These are phyloP conservation scores for Ganoderma lingzhi DNA, from an alignment of 1,284 basidiomycete species.

Conservation along the genomic window DNA sequence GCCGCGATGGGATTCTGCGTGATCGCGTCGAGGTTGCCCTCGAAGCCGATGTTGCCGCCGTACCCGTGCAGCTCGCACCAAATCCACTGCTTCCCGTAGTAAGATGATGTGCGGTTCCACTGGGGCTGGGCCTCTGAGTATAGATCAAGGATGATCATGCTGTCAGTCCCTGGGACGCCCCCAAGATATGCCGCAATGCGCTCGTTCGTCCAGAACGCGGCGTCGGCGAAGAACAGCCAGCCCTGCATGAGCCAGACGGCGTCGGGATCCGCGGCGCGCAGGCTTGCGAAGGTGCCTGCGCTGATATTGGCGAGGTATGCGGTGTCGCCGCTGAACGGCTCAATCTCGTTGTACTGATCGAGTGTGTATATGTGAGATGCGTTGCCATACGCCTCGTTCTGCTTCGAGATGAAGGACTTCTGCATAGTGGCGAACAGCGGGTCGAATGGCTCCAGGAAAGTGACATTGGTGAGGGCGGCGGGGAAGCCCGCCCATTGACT, in stretches of 20 bases:
- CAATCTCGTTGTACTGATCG: slow-evolving; percentile 56
- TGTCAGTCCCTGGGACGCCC: slow-evolving; percentile 46
- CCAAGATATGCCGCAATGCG: slow-evolving; percentile 50
- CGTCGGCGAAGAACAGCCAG: slow-evolving; percentile 50
- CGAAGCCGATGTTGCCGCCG: slow-evolving; percentile 53
- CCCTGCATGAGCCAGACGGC: slow-evolving; percentile 56
- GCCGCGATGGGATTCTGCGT: slow-evolving; percentile 45
- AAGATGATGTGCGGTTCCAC: slow-evolving; percentile 50
- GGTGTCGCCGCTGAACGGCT: slow-evolving; percentile 46
- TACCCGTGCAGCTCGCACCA: slow-evolving; percentile 55
- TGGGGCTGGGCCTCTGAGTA: slow-evolving; percentile 51
- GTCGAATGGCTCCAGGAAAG: slow-evolving; percentile 53
- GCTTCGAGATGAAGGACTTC: slow-evolving; percentile 51
- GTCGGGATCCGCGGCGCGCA: slow-evolving; percentile 49
- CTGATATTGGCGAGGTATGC: slow-evolving; percentile 48
- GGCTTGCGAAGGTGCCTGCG: slow-evolving; percentile 45
- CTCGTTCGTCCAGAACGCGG: slow-evolving; percentile 49
- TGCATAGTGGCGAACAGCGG: slow-evolving; percentile 48
- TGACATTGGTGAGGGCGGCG: slow-evolving; percentile 43
- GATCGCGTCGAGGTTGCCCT: slow-evolving; percentile 49
- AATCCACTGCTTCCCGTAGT: slow-evolving; percentile 53
- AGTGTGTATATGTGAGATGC: slow-evolving; percentile 53
- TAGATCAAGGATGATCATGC: slow-evolving; percentile 53
- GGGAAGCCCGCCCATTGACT: slow-evolving; percentile 49
- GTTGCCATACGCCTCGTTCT: slow-evolving; percentile 48